Evolutionary conservation across 768 basidiomycete species (phyloP).

Genomic region (Boletellus ananas): DNA sequence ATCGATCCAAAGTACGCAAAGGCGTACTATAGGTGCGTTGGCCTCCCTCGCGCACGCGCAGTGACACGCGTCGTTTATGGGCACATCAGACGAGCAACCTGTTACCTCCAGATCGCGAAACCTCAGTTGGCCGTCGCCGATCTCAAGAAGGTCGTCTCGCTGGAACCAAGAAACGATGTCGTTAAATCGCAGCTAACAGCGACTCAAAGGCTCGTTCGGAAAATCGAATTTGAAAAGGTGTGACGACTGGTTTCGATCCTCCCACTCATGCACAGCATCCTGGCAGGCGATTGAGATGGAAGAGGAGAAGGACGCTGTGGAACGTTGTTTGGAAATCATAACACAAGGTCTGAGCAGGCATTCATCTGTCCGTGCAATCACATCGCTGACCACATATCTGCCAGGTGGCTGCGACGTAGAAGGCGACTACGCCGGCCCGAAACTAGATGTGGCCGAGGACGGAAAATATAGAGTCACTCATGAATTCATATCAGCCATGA

Average conservation of each 20-base stretch:
- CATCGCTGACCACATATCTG: conserved; percentile 5
- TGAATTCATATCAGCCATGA: conserved; percentile 81
- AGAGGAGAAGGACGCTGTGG: conserved; percentile 77
- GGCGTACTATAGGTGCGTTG: conserved; percentile 72
- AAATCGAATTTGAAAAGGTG: conserved; percentile 91
- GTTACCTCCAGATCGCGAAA: conserved; percentile 86
- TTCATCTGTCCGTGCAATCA: background rate
- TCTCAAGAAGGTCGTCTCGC: conserved; percentile 74
- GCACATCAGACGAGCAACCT: conserved; percentile 70
- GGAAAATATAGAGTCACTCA: conserved; percentile 71
- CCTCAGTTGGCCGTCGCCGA: conserved; percentile 84
- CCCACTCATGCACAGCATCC: conserved; percentile 1
- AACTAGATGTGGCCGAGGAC: conserved; percentile 52
- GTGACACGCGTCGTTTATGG: background rate
- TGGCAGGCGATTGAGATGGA: conserved; percentile 85
- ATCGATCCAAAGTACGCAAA: conserved; percentile 90
- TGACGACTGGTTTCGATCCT: conserved; percentile 4
- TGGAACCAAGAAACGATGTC: conserved; percentile 85
- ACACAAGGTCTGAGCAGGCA: conserved; percentile 51
- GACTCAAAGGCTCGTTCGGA: conserved; percentile 87
- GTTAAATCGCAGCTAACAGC: conserved; percentile 78
- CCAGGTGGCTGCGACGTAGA: conserved; percentile 80
- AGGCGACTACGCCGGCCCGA: conserved; percentile 68
- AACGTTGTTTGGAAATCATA: conserved; percentile 76
- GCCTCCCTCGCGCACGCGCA: background rate